These are phyloP conservation scores for Botrytis sinoallii DNA, from an alignment of 2,329 filamentous ascomycete genomes.

Conservation along the genomic window DNA sequence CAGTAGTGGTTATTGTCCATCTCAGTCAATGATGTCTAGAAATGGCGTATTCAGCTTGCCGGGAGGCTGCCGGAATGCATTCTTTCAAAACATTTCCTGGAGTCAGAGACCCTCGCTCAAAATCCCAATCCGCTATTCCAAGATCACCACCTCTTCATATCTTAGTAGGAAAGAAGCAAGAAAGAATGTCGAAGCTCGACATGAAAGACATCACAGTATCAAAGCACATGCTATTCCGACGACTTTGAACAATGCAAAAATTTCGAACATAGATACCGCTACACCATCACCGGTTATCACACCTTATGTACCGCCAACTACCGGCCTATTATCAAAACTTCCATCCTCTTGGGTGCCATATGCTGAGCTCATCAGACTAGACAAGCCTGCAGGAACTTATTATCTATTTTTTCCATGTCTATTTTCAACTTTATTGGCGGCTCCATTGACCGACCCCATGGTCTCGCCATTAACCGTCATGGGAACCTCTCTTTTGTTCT, in stretches of 20 bases:
- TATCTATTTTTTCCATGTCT: constrained; percentile 85
- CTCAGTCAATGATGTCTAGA: constrained; percentile 9
- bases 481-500: constrained; percentile 66
- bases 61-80: constrained; percentile 17
- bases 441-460: constrained; percentile 63
- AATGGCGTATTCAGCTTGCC: constrained; percentile 19
- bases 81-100: constrained; percentile 9
- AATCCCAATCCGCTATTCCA: background rate
- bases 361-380: constrained; percentile 74
- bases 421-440: constrained; percentile 79
- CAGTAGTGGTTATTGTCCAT: background rate
- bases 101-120: background rate
- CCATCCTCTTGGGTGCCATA: constrained; percentile 73
- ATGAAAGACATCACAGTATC: constrained; percentile 5
- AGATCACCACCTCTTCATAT: background rate
- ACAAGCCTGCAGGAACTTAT: constrained; percentile 78
- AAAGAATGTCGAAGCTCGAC: background rate
- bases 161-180: background rate
- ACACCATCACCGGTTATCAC: background rate
- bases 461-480: constrained; percentile 58
- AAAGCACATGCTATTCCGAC: background rate
- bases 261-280: background rate
- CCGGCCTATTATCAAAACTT: constrained; percentile 66
- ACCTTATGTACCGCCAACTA: constrained; percentile 52
- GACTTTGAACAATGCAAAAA: background rate